Evolutionary conservation across 164 flowering plant species (phyloP).

Genomic region (Vitis vinifera): DNA sequence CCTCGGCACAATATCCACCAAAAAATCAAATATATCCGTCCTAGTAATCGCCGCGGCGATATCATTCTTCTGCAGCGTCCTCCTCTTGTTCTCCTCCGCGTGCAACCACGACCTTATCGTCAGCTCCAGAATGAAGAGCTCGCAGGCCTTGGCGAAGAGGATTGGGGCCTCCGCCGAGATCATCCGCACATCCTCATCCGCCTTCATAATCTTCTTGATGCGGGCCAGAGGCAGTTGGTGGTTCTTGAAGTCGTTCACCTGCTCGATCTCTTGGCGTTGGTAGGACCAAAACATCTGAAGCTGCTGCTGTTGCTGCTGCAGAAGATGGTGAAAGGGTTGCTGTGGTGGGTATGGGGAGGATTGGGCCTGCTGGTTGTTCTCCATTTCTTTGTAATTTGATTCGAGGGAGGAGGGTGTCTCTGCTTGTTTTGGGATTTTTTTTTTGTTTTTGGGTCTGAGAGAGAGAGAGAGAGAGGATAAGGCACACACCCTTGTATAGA

Average conservation of each 20-base stretch:
- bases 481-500: not conserved
- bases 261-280: conserved; percentile 85
- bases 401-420: not conserved
- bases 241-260: conserved; percentile 84
- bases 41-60: conserved; percentile 88
- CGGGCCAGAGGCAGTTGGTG: conserved; percentile 91
- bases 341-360: conserved; percentile 27
- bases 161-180: conserved; percentile 93
- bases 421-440: not conserved
- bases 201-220: conserved; percentile 98
- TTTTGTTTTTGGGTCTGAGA: not conserved
- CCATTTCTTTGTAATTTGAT: conserved; percentile 18
- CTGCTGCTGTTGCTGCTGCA: conserved; percentile 92
- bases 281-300: conserved; percentile 87
- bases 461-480: conserved; percentile 14
- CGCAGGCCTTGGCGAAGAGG: conserved; percentile 89
- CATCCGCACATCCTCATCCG: conserved; percentile 97
- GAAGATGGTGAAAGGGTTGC: conserved; percentile 54
- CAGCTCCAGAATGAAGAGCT: conserved; percentile 89
- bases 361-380: conserved; percentile 29
- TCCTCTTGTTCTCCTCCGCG: conserved; percentile 95
- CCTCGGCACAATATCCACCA: conserved; percentile 89
- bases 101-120: conserved; percentile 92
- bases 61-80: conserved; percentile 96
- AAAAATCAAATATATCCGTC: conserved; percentile 84